Percentiles rank a stretch among this genome's conserved stretches.
These are phyloP conservation scores for Corchorus capsularis DNA, from an alignment of 345 rosid species.

Conservation along the genomic window DNA sequence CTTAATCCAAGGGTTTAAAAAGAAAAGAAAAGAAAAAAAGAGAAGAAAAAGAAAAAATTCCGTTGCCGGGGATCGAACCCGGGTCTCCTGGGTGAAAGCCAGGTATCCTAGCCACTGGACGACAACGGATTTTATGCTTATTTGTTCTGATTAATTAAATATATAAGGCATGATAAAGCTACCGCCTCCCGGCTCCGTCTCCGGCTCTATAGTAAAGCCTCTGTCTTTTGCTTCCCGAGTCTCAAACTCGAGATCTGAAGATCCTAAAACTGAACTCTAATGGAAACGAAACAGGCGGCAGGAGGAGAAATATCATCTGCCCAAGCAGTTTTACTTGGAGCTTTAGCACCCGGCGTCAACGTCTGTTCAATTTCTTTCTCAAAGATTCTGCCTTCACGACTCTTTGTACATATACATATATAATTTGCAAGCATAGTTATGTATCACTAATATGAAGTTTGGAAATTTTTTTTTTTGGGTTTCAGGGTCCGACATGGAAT, in stretches of 20 bases:
- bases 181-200: not conserved
- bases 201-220: not conserved
- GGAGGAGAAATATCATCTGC: constrained; percentile 55
- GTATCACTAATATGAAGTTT: not conserved
- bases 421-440: not conserved
- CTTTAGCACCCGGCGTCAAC: constrained; percentile 86
- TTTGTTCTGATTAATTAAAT: no score
- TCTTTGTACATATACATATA: not conserved
- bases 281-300: constrained; percentile 24
- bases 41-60: constrained; percentile 24
- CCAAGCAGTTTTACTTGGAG: constrained; percentile 79
- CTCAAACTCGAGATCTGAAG: not conserved
- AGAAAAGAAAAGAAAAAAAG: no score
- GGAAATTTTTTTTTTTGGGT: constrained; percentile 20
- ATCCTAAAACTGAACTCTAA: not conserved
- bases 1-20: no score
- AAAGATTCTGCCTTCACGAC: not conserved
- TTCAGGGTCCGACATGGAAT: constrained; percentile 88
- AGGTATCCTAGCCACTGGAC: constrained; percentile 91
- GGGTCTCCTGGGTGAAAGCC: constrained; percentile 69
- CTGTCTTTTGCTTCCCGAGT: not conserved
- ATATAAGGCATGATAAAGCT: no score
- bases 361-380: constrained; percentile 35
- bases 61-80: constrained; percentile 70
- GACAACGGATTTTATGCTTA: constrained; percentile 44